phyloP scores from a whole-genome alignment of 768 basidiomycete genomes.

The Tricholoma flavovirens region DNA sequence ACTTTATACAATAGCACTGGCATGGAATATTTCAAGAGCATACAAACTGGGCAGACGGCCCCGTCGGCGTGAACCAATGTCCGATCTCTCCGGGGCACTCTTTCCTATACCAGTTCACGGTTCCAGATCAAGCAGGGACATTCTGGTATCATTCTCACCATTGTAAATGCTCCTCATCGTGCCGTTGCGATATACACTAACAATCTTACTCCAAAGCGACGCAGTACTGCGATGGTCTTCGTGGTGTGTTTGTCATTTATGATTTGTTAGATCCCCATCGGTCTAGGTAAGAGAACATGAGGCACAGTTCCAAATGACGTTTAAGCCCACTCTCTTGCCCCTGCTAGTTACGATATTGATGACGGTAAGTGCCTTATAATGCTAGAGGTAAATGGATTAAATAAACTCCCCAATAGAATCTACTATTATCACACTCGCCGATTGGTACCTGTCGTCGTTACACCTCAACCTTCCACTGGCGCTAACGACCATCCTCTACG shows the following conservation, averaged over 20 bases:
- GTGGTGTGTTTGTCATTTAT: slow-evolving; percentile 1
- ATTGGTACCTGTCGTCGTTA: background rate
- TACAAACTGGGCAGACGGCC: slow-evolving; percentile 3
- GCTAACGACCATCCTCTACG: slow-evolving; percentile 1
- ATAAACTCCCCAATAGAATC: background rate
- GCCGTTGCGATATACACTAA: background rate
- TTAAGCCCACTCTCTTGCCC: background rate
- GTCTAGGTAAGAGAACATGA: background rate
- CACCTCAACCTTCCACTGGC: too few relatives aligned
- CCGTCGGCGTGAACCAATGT: background rate
- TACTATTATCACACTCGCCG: slow-evolving; percentile 2
- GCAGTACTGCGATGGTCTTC: slow-evolving; percentile 3
- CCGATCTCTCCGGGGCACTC: slow-evolving; percentile 1
- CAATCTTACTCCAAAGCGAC: background rate
- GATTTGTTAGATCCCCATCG: background rate
- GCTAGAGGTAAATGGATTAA: background rate
- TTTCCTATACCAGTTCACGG: background rate
- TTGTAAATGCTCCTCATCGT: background rate
- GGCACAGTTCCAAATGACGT: background rate
- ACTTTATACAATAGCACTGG: background rate
- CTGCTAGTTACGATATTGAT: background rate
- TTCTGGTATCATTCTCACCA: slow-evolving; percentile 6
- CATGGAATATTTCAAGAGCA: slow-evolving; percentile 1
- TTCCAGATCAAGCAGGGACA: slow-evolving; percentile 4
- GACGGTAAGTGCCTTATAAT: background rate